Percentiles rank a stretch among this genome's conserved stretches.
These are phyloP conservation scores for Nicotiana tabacum DNA, from an alignment of 257 asterid genomes.

Conservation along the genomic window DNA sequence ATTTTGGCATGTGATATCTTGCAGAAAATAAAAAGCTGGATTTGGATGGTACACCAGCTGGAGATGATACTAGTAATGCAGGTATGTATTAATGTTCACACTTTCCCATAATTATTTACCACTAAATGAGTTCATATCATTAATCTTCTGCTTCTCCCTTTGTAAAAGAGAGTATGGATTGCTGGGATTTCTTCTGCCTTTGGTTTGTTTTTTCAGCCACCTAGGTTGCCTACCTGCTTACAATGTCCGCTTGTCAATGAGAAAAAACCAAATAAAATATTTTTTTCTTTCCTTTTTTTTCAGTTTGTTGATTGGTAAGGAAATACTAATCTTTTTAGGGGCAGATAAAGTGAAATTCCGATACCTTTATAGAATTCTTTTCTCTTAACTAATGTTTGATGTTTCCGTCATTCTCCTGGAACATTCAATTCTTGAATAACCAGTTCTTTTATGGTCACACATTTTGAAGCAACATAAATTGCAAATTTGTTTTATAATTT, in stretches of 20 bases:
- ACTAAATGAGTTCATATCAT: neutral
- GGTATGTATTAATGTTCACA: slow-evolving; percentile 31
- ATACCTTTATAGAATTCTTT: neutral
- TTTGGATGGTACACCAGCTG: slow-evolving; percentile 44
- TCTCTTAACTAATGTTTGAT: neutral
- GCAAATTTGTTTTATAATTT: neutral
- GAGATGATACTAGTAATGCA: slow-evolving; percentile 58
- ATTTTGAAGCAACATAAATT: neutral
- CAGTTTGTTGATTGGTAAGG: neutral
- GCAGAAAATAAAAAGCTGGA: slow-evolving; percentile 66
- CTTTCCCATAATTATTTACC: neutral
- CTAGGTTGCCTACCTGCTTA: neutral
- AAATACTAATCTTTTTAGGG: neutral
- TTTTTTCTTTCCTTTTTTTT: neutral
- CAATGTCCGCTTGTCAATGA: neutral
- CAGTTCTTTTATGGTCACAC: neutral
- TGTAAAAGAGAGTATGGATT: neutral
- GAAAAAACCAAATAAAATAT: neutral
- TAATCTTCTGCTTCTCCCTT: neutral
- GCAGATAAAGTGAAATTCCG: neutral
- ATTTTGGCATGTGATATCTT: slow-evolving; percentile 17
- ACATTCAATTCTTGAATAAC: no score
- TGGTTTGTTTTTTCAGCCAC: neutral
- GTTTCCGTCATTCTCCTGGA: neutral
- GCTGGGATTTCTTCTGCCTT: neutral